Base-by-base conservation (phyloP, 768 basidiomycete species). In the Lactarius sanguifluus region DNA sequence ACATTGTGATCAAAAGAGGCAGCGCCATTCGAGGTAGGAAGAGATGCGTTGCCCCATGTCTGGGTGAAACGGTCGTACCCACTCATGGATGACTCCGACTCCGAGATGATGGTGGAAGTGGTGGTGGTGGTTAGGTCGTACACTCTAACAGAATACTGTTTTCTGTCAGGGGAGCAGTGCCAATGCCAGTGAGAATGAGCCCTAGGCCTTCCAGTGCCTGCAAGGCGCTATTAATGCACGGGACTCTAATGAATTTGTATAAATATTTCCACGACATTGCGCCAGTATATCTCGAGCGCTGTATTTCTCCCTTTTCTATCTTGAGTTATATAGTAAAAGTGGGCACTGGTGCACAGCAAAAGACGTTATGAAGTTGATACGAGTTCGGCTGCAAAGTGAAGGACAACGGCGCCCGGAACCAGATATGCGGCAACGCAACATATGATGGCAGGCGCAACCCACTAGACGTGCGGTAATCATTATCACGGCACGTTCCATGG, bases 191-290 rank as follows among this genome's bases (percentile, higher is more conserved):
- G 13, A 41, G 52, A 55, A 28, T 34, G 32, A 47, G n/a, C 12
- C 16, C 43, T 10, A 23, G 62, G 43, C 45, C 15, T 45, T 9
- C 45, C 45, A 13, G 28, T 23, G 45, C n/a, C n/a, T 47, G 10
- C 45, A 45, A 9, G 58, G 64, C 57, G 64, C 38, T 52, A 64
- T 15, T 30, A 41, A 54, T 30, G 57, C 5, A 47, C 38, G 30
- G 18, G 50, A 52, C 50, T 20, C 18, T 12, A 32, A 5, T 56
- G 7, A 34, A 56, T 52, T 52, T 28, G 50, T 52, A 25, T 16
- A 52, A 52, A 52, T 28, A 25, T 52, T 52, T 52, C 23, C 50
- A 52, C 50, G 25, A 52, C 13, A 34, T 56, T 34, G 30, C 55
- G 55, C 55, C 50, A 52, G 50, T 5, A 2, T 32, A 16, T 38